Evolutionary conservation across 1,284 basidiomycete genomes (phyloP).

Genomic region (Cerrena zonata): DNA sequence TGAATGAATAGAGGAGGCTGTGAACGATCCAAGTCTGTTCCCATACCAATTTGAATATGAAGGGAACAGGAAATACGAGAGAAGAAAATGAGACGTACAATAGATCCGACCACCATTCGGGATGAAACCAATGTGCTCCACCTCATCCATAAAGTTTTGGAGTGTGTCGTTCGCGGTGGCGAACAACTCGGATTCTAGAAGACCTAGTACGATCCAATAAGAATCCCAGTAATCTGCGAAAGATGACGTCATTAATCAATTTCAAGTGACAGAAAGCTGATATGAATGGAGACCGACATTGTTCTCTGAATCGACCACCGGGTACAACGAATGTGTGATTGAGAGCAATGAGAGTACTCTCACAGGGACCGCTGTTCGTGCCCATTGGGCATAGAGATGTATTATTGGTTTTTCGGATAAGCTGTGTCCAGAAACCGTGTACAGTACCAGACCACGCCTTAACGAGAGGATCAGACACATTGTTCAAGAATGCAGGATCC

Average conservation of each 20-base stretch:
- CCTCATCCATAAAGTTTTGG: constrained; percentile 89
- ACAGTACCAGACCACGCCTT: constrained; percentile 74
- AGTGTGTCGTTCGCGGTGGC: constrained; percentile 71
- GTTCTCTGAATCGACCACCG: constrained; percentile 69
- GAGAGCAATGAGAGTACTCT: constrained; percentile 80
- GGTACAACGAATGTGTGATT: constrained; percentile 89
- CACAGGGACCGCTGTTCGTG: constrained; percentile 52
- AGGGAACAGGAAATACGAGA: constrained; percentile 9
- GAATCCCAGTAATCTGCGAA: constrained; percentile 73
- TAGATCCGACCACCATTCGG: constrained; percentile 87
- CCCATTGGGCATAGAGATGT: constrained; percentile 55
- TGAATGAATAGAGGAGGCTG: constrained; percentile 85
- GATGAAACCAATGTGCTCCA: constrained; percentile 78
- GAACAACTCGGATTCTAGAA: constrained; percentile 74
- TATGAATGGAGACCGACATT: constrained; percentile 41
- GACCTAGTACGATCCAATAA: constrained; percentile 82
- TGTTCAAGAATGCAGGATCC: constrained; percentile 64
- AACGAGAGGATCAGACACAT: constrained; percentile 67
- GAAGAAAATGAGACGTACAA: constrained; percentile 38
- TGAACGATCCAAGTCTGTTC: constrained; percentile 74
- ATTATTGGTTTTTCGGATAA: constrained; percentile 72
- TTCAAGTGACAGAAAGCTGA: neutral
- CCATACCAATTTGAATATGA: constrained; percentile 2
- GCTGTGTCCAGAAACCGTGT: constrained; percentile 76
- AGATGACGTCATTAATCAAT: neutral